These are phyloP conservation scores for Ephemerocybe angulata DNA, from an alignment of 768 basidiomycete genomes.

Conservation along the genomic window DNA sequence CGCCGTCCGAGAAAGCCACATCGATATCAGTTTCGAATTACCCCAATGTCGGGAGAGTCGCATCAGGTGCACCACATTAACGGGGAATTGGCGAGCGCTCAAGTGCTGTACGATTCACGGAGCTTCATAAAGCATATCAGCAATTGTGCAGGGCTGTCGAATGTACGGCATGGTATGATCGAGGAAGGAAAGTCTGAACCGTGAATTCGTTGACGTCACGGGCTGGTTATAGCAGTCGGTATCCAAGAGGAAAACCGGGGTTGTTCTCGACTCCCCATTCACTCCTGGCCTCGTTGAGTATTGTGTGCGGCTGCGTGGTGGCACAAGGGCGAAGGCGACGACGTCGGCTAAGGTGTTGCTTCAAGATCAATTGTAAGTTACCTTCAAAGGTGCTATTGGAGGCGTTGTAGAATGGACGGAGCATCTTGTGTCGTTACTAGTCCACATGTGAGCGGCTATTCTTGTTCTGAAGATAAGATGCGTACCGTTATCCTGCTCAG, in stretches of 20 bases:
- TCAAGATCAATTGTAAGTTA: not conserved
- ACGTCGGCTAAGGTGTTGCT: not conserved
- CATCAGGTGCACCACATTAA: too few relatives aligned
- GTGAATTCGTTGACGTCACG: slow-evolving; percentile 1
- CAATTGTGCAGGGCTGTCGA: not conserved
- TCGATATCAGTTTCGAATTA: too few relatives aligned
- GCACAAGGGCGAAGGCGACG: not conserved
- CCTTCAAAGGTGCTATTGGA: not conserved
- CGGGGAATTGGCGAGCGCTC: too few relatives aligned
- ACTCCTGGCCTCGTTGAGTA: not conserved
- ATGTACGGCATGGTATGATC: not conserved
- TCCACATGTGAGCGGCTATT: not conserved
- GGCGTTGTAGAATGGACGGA: slow-evolving; percentile 1
- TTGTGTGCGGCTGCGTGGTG: not conserved
- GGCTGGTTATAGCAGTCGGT: slow-evolving; percentile 1
- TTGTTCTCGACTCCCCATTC: not conserved
- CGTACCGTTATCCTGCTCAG: not conserved
- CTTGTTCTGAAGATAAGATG: not conserved
- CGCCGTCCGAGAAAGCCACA: too few relatives aligned
- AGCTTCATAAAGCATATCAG: not conserved
- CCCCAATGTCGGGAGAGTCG: too few relatives aligned
- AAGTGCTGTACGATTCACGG: not conserved
- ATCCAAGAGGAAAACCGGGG: slow-evolving; percentile 1
- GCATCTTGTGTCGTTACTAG: not conserved
- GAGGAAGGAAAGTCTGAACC: slow-evolving; percentile 2